Percentiles rank a stretch among this genome's conserved stretches.
Conservation (phyloP, 768 basidiomycete genomes). For the Amanita jacksonii region DNA sequence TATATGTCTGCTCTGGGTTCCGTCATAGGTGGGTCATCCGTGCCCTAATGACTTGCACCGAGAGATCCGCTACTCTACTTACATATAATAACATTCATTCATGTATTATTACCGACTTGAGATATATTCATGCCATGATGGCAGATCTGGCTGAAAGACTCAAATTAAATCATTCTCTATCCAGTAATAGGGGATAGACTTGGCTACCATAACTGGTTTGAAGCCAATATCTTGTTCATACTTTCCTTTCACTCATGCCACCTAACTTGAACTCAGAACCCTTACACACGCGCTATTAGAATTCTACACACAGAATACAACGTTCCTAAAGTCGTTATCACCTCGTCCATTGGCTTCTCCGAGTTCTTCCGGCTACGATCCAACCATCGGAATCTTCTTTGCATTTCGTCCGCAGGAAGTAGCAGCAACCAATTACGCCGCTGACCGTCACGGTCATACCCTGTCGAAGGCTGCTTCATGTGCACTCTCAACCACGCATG, state of each 20-base stretch:
- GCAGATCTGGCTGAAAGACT: conserved; percentile 33
- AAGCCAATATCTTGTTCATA: conserved; percentile 53
- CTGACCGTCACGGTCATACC: conserved; percentile 21
- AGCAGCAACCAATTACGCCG: conserved; percentile 2
- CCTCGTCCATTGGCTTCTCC: conserved; percentile 64
- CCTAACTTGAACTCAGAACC: no score
- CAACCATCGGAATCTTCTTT: conserved; percentile 48
- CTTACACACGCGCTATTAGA: conserved; percentile 66
- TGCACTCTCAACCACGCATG: conserved; percentile 67
- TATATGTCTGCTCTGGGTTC: conserved; percentile 1
- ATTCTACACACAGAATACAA: conserved; percentile 67
- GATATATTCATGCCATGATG: no score
- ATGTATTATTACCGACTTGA: not conserved
- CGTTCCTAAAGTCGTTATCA: conserved; percentile 86
- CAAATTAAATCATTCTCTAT: conserved; percentile 53
- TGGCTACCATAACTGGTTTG: conserved; percentile 94
- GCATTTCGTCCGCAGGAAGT: conserved; percentile 57
- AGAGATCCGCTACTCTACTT: not conserved
- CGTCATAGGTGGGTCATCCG: conserved; percentile 1
- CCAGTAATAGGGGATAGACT: conserved; percentile 92
- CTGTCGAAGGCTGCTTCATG: conserved; percentile 55
- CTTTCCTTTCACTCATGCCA: conserved; percentile 13
- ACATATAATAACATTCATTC: not conserved
- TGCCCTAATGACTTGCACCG: not conserved
- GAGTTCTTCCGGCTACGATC: conserved; percentile 38